A percentile compares a stretch with the other conserved stretches of the same genome.
phyloP scores from a whole-genome alignment of 169 alveolate genomes.

The Perkinsus chesapeaki region DNA sequence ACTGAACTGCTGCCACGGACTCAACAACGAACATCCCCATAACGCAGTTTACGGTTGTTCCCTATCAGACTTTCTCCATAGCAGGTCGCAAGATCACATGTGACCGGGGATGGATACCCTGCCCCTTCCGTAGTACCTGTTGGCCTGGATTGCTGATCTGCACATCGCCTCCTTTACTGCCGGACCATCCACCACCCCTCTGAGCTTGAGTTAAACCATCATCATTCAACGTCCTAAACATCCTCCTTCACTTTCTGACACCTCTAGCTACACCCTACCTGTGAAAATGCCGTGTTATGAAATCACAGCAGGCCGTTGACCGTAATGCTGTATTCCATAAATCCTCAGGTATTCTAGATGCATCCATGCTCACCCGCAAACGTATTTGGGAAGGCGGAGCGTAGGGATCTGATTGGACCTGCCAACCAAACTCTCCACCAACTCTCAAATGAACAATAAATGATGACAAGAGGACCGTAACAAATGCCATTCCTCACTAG shows the following conservation, averaged over 20 bases:
- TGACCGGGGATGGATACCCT: too few relatives aligned
- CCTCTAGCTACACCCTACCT: background rate
- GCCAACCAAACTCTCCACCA: too few relatives aligned
- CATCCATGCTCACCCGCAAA: slow-evolving; percentile 33
- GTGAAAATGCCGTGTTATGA: slow-evolving; percentile 17
- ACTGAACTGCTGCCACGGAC: too few relatives aligned
- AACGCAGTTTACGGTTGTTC: too few relatives aligned
- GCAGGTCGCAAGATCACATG: too few relatives aligned
- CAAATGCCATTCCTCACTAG: too few relatives aligned
- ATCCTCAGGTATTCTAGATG: slow-evolving; percentile 42
- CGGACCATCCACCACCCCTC: slow-evolving; percentile 20
- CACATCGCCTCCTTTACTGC: slow-evolving; percentile 10
- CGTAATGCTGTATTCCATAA: slow-evolving; percentile 17
- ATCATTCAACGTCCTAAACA: slow-evolving; percentile 16
- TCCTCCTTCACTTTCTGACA: slow-evolving; percentile 12
- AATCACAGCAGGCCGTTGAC: slow-evolving; percentile 45
- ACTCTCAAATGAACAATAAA: too few relatives aligned
- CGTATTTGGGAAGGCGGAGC: slow-evolving; percentile 58
- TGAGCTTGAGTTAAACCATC: background rate
- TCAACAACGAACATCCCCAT: too few relatives aligned
- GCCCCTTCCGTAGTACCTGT: slow-evolving; percentile 13
- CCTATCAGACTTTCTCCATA: too few relatives aligned
- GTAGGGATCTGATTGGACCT: slow-evolving; percentile 54
- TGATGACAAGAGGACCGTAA: too few relatives aligned
- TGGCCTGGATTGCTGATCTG: slow-evolving; percentile 29